phyloP scores from a whole-genome alignment of 2,329 filamentous ascomycete genomes.

The Fusarium coicis region DNA sequence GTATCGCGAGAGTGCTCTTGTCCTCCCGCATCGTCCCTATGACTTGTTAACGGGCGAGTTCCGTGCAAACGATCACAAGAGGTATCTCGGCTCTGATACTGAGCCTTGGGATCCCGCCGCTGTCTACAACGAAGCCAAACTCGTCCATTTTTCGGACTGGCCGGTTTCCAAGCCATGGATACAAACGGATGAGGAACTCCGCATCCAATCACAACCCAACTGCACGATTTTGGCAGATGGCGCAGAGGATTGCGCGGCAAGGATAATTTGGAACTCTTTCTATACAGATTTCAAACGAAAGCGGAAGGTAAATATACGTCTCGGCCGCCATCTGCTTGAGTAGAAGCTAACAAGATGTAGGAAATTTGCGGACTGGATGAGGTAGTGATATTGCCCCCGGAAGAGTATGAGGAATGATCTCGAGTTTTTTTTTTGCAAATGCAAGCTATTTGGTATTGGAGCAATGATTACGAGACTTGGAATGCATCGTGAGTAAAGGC shows the following conservation, averaged over 20 bases:
- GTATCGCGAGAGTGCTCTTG: constrained; percentile 67
- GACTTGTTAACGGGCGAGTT: constrained; percentile 73
- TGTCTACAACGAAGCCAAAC: constrained; percentile 68
- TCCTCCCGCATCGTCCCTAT: constrained; percentile 73
- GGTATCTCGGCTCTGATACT: constrained; percentile 55
- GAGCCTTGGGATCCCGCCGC: constrained; percentile 67
- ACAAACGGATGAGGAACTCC: constrained; percentile 30
- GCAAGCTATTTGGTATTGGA: not conserved
- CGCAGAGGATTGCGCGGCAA: constrained; percentile 53
- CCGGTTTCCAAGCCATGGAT: constrained; percentile 71
- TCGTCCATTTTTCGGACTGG: constrained; percentile 79
- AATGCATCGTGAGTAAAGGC: not conserved
- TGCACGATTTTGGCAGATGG: constrained; percentile 61
- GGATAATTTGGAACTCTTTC: constrained; percentile 41
- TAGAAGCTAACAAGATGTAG: not conserved
- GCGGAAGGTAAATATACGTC: constrained; percentile 1
- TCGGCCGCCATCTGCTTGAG: not conserved
- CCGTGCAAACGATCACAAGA: constrained; percentile 59
- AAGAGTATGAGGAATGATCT: not conserved
- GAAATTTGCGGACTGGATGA: not conserved
- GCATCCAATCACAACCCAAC: constrained; percentile 33
- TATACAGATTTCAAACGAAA: constrained; percentile 62
- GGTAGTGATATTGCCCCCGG: not conserved
- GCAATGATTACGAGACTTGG: not conserved
- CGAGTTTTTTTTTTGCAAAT: too few relatives aligned